A percentile compares a stretch with the other conserved stretches of the same genome.
Evolutionary conservation across 768 basidiomycete species (phyloP).

Genomic region (Hericium coralloides): DNA sequence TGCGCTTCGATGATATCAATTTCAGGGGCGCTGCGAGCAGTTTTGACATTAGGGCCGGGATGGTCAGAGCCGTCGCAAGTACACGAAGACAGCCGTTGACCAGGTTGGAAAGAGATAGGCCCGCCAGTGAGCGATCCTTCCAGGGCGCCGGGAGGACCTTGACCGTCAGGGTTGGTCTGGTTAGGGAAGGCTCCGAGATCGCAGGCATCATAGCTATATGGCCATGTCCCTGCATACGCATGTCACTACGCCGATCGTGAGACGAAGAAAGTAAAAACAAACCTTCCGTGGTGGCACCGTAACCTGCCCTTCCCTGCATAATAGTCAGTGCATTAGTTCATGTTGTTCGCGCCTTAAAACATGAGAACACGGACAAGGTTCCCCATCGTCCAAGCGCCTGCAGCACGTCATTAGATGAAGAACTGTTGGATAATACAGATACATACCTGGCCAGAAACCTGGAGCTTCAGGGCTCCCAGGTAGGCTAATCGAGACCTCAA

Average conservation of each 20-base stretch:
- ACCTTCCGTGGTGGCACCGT: constrained; percentile 84
- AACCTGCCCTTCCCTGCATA: constrained; percentile 69
- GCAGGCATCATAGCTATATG: constrained; percentile 78
- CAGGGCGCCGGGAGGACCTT: constrained; percentile 42
- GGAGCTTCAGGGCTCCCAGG: constrained; percentile 52
- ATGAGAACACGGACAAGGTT: constrained; percentile 36
- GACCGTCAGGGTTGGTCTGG: constrained; percentile 55
- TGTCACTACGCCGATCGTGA: too few species aligned
- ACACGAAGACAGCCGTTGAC: constrained; percentile 81
- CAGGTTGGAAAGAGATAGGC: constrained; percentile 69
- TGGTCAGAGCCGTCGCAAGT: constrained; percentile 83
- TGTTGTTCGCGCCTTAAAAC: not conserved
- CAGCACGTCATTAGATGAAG: not conserved
- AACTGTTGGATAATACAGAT: constrained; percentile 7
- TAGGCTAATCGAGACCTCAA: constrained; percentile 75
- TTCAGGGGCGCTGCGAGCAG: constrained; percentile 78
- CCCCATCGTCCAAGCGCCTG: constrained; percentile 70
- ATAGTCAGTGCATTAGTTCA: not conserved
- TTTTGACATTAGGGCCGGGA: constrained; percentile 65
- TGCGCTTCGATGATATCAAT: constrained; percentile 91
- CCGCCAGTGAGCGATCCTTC: constrained; percentile 43
- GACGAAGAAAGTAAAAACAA: constrained; percentile 1
- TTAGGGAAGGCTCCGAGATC: constrained; percentile 83
- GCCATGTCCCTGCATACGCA: constrained; percentile 41
- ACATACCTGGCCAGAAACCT: constrained; percentile 81